Evolutionary conservation across 2,329 filamentous ascomycete genomes (phyloP), one percentile per base, ranked within the genome.

Genomic region (Neonectria magnoliae): DNA sequence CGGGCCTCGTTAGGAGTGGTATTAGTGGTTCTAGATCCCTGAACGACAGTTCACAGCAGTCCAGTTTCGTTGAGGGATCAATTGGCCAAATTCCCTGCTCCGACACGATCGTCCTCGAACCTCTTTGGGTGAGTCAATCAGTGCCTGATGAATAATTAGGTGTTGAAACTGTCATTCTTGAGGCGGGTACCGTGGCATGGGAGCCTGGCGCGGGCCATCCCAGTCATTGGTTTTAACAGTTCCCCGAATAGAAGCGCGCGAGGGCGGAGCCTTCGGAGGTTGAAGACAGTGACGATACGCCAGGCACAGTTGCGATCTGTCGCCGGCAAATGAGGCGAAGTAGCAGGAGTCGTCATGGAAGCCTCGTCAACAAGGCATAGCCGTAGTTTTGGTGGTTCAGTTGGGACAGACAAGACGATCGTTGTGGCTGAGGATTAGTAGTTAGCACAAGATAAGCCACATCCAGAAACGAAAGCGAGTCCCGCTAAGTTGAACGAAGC

Each of bases 171-270:
- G 14, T 29, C 42, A 51, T 54, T 53, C 55, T 64, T 52, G 56
- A 18, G 50, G 9, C 47, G 44, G 56, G 44, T 42, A 45, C 44
- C 33, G 48, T 50, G 41, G 45, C 60, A 56, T 52, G 31, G 54
- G 41, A 48, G 54, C 9, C 20, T 38, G 41, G 16, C 20, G 45
- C 45, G 38, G 59, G 45, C 60, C 18, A 55, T 45, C 44, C 42
- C 36, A 53, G 60, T 51, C 38, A 25, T 48, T 3, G 14, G 25
- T 5, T 51, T 53, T 62, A 48, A 44, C 25, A 57, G 60, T 45
- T 64, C 70, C 65, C 70, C 47, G 70, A 70, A 73, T 72, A 73
- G 70, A 58, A 72, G 53, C 63, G 58, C 58, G 53, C 16, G 16
- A 14, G 50, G 62, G 68, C 47, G 69, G 69, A 66, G 65, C 18